A percentile compares a stretch with the other conserved stretches of the same genome.
Evolutionary conservation across 2,329 filamentous ascomycete genomes (phyloP).

Genomic region (Colletotrichum sp.): DNA sequence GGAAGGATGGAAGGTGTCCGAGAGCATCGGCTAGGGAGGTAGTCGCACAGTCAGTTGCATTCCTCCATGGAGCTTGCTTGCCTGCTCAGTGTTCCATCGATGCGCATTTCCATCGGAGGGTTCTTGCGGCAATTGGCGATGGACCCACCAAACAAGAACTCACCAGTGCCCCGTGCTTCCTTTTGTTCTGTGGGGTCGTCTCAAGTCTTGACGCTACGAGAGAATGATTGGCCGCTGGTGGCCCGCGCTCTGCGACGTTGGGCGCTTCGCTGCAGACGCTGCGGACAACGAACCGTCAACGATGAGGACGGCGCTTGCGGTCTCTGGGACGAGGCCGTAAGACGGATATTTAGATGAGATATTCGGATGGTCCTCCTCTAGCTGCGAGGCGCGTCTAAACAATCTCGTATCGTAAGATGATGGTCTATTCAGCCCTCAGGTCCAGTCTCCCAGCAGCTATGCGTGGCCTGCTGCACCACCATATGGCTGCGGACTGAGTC

Average conservation of each 20-base stretch:
- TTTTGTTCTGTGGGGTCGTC: neutral
- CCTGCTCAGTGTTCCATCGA: neutral
- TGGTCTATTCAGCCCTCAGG: neutral
- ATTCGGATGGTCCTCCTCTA: neutral
- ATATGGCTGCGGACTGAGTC: neutral
- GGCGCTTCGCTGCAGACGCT: slow-evolving; percentile 13
- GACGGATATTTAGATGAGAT: neutral
- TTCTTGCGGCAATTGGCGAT: neutral
- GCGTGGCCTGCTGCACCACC: neutral
- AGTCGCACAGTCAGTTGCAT: neutral
- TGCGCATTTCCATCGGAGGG: slow-evolving; percentile 1
- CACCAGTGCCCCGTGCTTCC: slow-evolving; percentile 13
- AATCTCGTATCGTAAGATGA: neutral
- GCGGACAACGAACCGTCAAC: neutral
- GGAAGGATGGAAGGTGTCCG: neutral
- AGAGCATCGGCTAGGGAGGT: neutral
- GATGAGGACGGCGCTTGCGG: neutral
- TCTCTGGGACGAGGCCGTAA: neutral
- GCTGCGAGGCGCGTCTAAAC: neutral
- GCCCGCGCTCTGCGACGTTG: slow-evolving; percentile 8
- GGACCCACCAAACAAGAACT: slow-evolving; percentile 17
- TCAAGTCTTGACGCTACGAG: slow-evolving; percentile 14
- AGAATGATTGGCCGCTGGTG: slow-evolving; percentile 10
- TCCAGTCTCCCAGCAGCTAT: neutral
- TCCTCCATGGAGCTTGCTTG: neutral